Conservation (phyloP, 2,329 filamentous ascomycete species). For the Coniochaeta sp. region DNA sequence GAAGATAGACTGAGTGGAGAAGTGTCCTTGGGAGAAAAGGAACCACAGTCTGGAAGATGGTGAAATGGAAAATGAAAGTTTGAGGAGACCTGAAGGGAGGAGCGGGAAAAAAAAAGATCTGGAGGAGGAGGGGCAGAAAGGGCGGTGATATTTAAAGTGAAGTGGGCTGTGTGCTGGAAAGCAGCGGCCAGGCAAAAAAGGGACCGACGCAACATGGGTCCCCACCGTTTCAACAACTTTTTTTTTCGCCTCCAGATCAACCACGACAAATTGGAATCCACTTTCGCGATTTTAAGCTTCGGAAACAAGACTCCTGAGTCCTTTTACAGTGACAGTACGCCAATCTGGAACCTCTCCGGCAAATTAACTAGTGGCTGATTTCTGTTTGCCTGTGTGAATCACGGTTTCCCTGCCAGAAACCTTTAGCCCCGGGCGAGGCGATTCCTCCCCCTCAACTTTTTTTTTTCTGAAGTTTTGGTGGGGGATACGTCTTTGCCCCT, state of each 20-base stretch:
- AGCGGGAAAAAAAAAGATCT: slow-evolving; percentile 19
- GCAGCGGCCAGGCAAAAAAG: slow-evolving; percentile 14
- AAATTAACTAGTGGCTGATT: not conserved
- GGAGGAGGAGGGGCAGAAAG: slow-evolving; percentile 14
- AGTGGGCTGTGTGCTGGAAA: slow-evolving; percentile 9
- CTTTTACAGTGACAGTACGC: not conserved
- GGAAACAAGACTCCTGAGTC: not conserved
- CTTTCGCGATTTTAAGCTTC: not conserved
- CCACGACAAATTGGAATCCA: not conserved
- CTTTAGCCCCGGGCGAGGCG: not conserved
- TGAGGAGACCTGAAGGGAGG: slow-evolving; percentile 23
- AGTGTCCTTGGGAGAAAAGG: slow-evolving; percentile 33
- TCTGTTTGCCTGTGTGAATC: not conserved
- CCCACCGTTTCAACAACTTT: slow-evolving; percentile 2
- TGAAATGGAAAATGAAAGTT: slow-evolving; percentile 25
- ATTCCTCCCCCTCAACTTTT: slow-evolving; percentile 4
- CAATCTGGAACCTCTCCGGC: not conserved
- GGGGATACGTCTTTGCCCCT: slow-evolving; percentile 12
- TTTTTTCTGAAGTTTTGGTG: slow-evolving; percentile 3
- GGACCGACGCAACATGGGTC: slow-evolving; percentile 4
- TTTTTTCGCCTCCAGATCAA: slow-evolving; percentile 1
- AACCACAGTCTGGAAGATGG: slow-evolving; percentile 27
- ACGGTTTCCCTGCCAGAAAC: not conserved
- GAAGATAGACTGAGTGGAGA: slow-evolving; percentile 27
- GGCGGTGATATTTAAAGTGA: slow-evolving; percentile 25